Percentiles rank a stretch among this genome's conserved stretches.
Conservation (phyloP, 805 yeast genomes). For the Candida oleophila region DNA sequence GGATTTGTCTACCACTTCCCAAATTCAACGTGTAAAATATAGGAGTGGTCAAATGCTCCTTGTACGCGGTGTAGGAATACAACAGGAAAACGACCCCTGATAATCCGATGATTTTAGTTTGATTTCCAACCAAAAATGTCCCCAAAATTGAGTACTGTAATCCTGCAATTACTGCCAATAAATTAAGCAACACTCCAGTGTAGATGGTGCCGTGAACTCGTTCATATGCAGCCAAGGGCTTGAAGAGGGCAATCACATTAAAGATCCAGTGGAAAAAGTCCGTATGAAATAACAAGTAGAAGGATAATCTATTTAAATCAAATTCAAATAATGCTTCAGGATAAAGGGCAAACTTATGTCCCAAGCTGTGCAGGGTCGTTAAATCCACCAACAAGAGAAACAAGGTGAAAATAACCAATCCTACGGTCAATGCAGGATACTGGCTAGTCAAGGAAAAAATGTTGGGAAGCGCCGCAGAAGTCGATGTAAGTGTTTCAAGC, state of each 20-base stretch:
- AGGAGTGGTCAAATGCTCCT: conserved; percentile 39
- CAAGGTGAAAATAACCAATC: conserved; percentile 55
- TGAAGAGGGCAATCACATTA: conserved; percentile 55
- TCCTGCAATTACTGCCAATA: conserved; percentile 69
- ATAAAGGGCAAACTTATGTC: conserved; percentile 43
- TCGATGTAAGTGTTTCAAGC: not conserved
- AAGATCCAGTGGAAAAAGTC: conserved; percentile 58
- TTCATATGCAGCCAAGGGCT: conserved; percentile 68
- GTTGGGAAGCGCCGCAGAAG: not conserved
- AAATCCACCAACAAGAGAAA: conserved; percentile 39
- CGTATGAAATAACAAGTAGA: conserved; percentile 73
- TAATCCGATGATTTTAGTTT: conserved; percentile 59
- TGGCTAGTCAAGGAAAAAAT: conserved; percentile 8
- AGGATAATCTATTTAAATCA: conserved; percentile 54
- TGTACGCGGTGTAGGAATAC: conserved; percentile 57
- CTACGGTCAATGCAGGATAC: conserved; percentile 62
- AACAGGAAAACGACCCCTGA: conserved; percentile 76
- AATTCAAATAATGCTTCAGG: conserved; percentile 53
- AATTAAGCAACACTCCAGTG: conserved; percentile 76
- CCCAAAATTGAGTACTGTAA: conserved; percentile 58
- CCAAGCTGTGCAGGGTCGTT: conserved; percentile 26
- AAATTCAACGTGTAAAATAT: conserved; percentile 27
- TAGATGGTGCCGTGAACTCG: conserved; percentile 76
- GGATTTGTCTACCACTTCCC: conserved; percentile 33
- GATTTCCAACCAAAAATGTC: conserved; percentile 46